A percentile compares a stretch with the other conserved stretches of the same genome.
phyloP scores from a whole-genome alignment of 371 early-diverging fungal genomes.

The Actinomucor elegans region DNA sequence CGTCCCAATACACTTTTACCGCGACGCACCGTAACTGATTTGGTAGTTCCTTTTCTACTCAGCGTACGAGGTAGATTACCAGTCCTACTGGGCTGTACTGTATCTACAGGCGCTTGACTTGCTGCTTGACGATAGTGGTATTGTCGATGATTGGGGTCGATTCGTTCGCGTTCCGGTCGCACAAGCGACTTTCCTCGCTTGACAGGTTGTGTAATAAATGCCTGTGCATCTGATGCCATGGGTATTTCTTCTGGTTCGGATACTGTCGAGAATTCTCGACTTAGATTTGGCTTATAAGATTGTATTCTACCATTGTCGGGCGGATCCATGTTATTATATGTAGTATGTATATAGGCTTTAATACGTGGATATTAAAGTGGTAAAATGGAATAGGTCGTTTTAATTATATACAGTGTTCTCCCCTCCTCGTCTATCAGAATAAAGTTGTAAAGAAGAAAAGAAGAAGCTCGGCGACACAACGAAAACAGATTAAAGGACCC shows the following conservation, averaged over 20 bases:
- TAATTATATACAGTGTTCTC: background rate
- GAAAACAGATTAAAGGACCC: background rate
- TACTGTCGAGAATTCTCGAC: constrained; percentile 17
- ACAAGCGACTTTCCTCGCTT: constrained; percentile 67
- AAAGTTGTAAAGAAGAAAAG: background rate
- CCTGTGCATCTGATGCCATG: constrained; percentile 22
- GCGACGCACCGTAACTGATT: constrained; percentile 24
- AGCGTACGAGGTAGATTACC: constrained; percentile 27
- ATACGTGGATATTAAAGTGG: background rate
- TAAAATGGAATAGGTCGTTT: background rate
- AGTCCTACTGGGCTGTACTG: constrained; percentile 35
- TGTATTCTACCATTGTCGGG: constrained; percentile 13
- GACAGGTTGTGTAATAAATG: constrained; percentile 24
- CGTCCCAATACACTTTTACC: constrained; percentile 46
- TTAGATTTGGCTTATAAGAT: constrained; percentile 17
- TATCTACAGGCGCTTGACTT: constrained; percentile 30
- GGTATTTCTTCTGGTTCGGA: constrained; percentile 1
- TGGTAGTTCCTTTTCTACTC: constrained; percentile 14
- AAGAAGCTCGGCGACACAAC: background rate
- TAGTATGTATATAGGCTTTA: too few relatives aligned
- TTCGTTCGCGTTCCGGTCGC: constrained; percentile 69
- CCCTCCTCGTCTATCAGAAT: background rate
- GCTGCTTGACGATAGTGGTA: constrained; percentile 54
- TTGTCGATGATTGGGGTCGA: constrained; percentile 54
- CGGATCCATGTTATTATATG: background rate